Evolutionary conservation across 2,329 filamentous ascomycete species (phyloP), one percentile per base, ranked within the genome.

Genomic region (Nemania abortiva): DNA sequence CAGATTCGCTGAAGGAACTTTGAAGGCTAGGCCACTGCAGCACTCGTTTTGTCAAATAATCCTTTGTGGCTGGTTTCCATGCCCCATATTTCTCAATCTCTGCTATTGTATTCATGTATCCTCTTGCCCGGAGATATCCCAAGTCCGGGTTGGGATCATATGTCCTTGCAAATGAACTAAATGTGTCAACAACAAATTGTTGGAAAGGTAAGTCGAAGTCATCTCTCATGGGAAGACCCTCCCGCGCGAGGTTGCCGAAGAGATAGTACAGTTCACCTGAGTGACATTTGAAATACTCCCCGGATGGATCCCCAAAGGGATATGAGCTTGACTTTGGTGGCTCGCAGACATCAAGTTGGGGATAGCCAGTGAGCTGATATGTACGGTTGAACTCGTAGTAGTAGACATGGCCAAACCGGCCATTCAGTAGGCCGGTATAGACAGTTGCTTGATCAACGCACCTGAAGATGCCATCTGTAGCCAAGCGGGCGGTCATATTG

Each of bases 341-440:
- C 76, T 77, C 84, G 82, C 84, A 86, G 0, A 84, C 80, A 52
- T 86, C 84, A 2, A 86, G 81, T 22, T 82, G 79, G 56, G 89
- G 88, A 37, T 86, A 88, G 42, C 85, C 85, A 57, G 84, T 84
- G 0, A 83, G 84, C 65, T 83, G 82, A 72, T 86, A 87, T 0
- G 85, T 85, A 53, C 88, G 84, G 68, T 89, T 86, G 72, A 90
- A 86, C 75, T 89, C 86, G 77, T 90, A 90, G 75, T 85, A 89
- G 75, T 86, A 90, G 0, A 87, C 80, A 3, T 80, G 77, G 31
- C 81, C 76, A 73, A 89, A 86, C 0, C 84, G 82, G 2, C 79
- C 77, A 18, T 81, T 83, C 18, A 75, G 66, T 0, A 84, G 78
- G 2, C 84, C 87, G 0, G 85, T 81, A 73, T 85, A 85, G 6